Percentiles rank a stretch among this genome's conserved stretches.
Conservation (phyloP, 2,329 filamentous ascomycete genomes). For the Leptographium lundbergii region DNA sequence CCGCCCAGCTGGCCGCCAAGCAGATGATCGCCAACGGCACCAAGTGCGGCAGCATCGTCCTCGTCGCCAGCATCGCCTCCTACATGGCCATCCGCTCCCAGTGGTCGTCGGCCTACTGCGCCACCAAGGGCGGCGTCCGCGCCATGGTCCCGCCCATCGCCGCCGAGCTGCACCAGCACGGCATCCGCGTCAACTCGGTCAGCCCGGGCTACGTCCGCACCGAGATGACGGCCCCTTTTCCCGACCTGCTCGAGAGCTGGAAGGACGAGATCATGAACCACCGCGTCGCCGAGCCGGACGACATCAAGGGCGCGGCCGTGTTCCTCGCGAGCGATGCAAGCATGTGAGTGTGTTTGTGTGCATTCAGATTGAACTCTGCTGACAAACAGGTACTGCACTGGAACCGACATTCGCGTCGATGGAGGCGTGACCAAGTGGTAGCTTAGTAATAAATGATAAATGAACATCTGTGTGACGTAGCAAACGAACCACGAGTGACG, state of each 20-base stretch:
- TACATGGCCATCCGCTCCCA: constrained; percentile 44
- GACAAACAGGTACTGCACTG: constrained; percentile 6
- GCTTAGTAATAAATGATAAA: background rate
- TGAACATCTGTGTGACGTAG: background rate
- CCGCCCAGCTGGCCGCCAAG: constrained; percentile 24
- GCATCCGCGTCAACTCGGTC: constrained; percentile 54
- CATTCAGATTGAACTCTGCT: background rate
- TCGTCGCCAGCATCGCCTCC: constrained; percentile 45
- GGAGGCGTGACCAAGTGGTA: constrained; percentile 11
- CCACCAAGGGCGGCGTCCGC: constrained; percentile 51
- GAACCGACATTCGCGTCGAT: constrained; percentile 9
- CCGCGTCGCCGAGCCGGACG: constrained; percentile 40
- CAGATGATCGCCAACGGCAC: constrained; percentile 16
- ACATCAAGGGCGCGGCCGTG: constrained; percentile 48
- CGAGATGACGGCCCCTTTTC: constrained; percentile 60
- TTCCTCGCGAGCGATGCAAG: constrained; percentile 51
- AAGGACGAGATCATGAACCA: constrained; percentile 63
- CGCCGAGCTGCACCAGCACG: constrained; percentile 45
- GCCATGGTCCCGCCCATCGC: constrained; percentile 51
- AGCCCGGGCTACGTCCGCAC: constrained; percentile 57
- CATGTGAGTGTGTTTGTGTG: constrained; percentile 13
- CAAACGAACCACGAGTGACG: too few relatives aligned
- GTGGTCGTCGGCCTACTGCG: constrained; percentile 54
- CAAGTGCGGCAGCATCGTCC: constrained; percentile 36
- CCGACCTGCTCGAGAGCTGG: constrained; percentile 48